A percentile compares a stretch with the other conserved stretches of the same genome.
Conservation (phyloP, 2,329 filamentous ascomycete genomes). For the Phyllosticta ampelicida region DNA sequence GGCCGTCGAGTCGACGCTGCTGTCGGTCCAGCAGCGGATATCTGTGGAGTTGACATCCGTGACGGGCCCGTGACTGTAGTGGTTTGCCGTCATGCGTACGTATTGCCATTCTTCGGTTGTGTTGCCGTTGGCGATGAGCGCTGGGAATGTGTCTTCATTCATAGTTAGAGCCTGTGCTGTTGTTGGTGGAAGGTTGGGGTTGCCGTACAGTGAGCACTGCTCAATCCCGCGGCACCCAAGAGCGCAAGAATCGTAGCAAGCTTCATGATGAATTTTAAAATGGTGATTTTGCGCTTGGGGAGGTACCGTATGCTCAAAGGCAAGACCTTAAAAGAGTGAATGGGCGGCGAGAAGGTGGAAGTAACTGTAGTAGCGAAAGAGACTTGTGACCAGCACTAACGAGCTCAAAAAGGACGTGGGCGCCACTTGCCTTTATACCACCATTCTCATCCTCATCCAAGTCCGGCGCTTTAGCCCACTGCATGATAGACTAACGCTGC, state of each 20-base stretch:
- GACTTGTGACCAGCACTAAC: background rate
- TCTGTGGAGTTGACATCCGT: conserved; percentile 21
- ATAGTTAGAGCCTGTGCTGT: background rate
- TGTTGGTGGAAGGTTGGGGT: background rate
- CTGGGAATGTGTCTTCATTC: conserved; percentile 18
- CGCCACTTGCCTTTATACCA: background rate
- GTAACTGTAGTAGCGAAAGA: background rate
- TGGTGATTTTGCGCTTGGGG: background rate
- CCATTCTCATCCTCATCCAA: background rate
- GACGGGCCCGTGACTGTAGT: conserved; percentile 20
- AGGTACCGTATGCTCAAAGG: background rate
- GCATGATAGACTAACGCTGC: background rate
- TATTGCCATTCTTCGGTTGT: conserved; percentile 21
- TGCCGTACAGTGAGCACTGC: conserved; percentile 8
- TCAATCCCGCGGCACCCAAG: conserved; percentile 2
- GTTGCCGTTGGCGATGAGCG: conserved; percentile 16
- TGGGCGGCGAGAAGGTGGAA: background rate
- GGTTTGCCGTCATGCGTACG: conserved; percentile 24
- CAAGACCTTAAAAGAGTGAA: background rate
- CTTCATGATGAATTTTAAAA: background rate
- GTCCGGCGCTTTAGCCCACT: background rate
- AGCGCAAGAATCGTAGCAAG: conserved; percentile 5
- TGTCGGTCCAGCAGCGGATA: conserved; percentile 26
- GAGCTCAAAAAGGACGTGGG: background rate
- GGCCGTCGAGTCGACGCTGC: conserved; percentile 11